Evolutionary conservation across 2,329 filamentous ascomycete species (phyloP).

Genomic region (Nemania serpens): DNA sequence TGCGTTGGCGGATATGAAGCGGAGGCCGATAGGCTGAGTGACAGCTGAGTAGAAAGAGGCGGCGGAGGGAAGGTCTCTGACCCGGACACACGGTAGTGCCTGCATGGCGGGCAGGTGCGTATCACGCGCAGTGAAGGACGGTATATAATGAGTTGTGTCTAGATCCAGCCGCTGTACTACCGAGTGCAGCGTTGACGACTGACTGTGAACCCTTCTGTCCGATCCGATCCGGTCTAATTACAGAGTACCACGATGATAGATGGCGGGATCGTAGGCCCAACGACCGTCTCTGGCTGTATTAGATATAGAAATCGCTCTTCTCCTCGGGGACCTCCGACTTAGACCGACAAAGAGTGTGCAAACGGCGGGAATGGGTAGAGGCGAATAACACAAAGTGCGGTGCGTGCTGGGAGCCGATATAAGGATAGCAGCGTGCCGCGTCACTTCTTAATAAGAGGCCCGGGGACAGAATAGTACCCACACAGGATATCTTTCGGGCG

Average conservation of each 20-base stretch:
- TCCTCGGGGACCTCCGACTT: background rate
- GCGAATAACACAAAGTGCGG: slow-evolving; percentile 7
- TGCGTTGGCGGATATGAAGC: slow-evolving; percentile 59
- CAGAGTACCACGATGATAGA: background rate
- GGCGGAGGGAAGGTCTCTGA: slow-evolving; percentile 77
- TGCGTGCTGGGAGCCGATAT: slow-evolving; percentile 1
- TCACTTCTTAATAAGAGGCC: slow-evolving; percentile 16
- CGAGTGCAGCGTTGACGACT: background rate
- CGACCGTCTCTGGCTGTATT: background rate
- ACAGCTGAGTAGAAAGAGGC: slow-evolving; percentile 83
- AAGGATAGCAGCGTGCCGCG: slow-evolving; percentile 13
- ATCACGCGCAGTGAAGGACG: slow-evolving; percentile 9
- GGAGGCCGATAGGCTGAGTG: slow-evolving; percentile 77
- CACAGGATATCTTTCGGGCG: background rate
- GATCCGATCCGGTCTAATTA: background rate
- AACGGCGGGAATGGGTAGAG: background rate
- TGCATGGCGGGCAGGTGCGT: slow-evolving; percentile 34
- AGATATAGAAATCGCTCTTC: background rate
- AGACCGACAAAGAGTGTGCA: background rate
- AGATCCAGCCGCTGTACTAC: background rate
- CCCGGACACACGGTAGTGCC: slow-evolving; percentile 60
- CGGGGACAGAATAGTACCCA: background rate
- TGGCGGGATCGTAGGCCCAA: background rate
- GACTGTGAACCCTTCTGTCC: background rate
- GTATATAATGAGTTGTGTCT: slow-evolving; percentile 5